Base-by-base conservation (phyloP, 2,329 filamentous ascomycete genomes). In the Colletotrichum coccodes region DNA sequence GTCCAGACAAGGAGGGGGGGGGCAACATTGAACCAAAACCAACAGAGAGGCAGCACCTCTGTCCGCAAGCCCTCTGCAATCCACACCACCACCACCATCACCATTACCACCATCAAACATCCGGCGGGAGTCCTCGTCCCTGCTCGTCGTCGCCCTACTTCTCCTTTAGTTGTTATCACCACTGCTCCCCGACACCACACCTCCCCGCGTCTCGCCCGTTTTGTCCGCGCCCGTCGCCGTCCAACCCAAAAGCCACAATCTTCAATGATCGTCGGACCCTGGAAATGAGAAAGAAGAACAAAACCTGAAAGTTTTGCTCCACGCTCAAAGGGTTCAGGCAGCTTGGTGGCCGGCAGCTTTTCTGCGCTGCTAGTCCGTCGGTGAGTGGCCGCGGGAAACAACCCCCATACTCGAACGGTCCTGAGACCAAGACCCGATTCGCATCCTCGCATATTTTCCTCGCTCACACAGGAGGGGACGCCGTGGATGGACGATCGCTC, bases 191-290 rank as follows among this genome's bases (percentile, higher is more conserved):
- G 34, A 23, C 16, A 49, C 40, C 14, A 47, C 56, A 26, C 54
- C 61, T 50, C 44, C 44, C 61, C 58, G 34, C 58, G 28, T 34
- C 54, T 59, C 32, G 52, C 40, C 54, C 62, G 62, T 65, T 65
- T 60, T 21, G 54, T 23, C 38, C 34, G 62, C 34, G 46, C 28
- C 36, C 54, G 28, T 38, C 47, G 57, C 38, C 30, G 23, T 53
- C 54, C 46, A 65, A 47, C 62, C 54, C 62, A 42, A 52, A 52
- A 34, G 47, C 53, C 61, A 36, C 47, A 68, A 68, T 65, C 65
- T 65, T 68, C 65, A 65, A 44, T 42, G 65, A 68, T 68, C 61
- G 65, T 65, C 61, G 65, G 65, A 68, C 65, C 65, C 65, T 68
- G 65, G n/a, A 44, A 68, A 53, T 32, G 40, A 30, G 11, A 63